Evolutionary conservation across 2,329 filamentous ascomycete species (phyloP), one percentile per base, ranked within the genome.

Genomic region (Xylariales sp.): DNA sequence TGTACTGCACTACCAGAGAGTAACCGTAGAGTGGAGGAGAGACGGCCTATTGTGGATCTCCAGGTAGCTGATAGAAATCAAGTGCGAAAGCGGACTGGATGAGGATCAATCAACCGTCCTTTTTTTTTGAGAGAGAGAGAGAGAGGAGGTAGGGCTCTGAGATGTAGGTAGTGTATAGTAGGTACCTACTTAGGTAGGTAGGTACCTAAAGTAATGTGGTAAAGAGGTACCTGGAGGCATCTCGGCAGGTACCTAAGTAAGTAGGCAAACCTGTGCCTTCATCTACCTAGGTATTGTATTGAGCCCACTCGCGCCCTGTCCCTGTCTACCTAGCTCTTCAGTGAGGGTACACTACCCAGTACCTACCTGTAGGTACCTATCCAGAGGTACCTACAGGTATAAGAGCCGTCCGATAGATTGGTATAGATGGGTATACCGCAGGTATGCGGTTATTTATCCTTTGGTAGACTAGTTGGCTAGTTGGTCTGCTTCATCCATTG

Each of bases 1-100:
- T 39, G 39, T 34, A 23, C 34, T 10, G n/a, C 32, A 52, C 49
- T 52, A n/a, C n/a, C 5, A 5, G 12, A 34, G 28, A 23, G 23
- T 23, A 23, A 23, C 30, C 16, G 34, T 32, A 32, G 30, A 58
- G 55, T 54, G 34, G 52, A 39, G 32, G 32, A 54, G 9, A 54
- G 52, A 39, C 30, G 12, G 8, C 36, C 50, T 36, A 23, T 10
- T 54, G 52, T 54, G 32, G 52, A 54, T 39, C 52, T 54, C 34
- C 23, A 23, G 23, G 23, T 18, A 18, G 34, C 23, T n/a, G 16
- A 32, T 16, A 48, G 43, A 58, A 16, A 58, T 36, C 32, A 23
- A 54, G 9, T 53, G 50, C 30, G 50, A 53, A n/a, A 36, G 32
- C 16, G 32, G 34, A 18, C 8, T 14, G 9, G 36, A 23, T 9